Evolutionary conservation across 805 yeast species (phyloP).

Genomic region (Candida xiaguanensis): DNA sequence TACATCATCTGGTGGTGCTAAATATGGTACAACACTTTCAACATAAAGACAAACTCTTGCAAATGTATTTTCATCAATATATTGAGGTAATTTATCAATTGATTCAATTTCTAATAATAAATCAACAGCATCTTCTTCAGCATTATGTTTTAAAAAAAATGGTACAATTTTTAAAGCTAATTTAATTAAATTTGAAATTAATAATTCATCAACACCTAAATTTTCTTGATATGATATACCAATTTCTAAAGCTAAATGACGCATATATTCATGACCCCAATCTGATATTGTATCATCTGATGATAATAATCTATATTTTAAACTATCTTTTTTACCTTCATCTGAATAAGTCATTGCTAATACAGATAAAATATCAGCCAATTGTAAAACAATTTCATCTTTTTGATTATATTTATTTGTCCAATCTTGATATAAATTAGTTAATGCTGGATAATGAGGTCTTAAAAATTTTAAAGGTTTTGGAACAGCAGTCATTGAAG

Average conservation of each 20-base stretch:
- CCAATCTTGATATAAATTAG: slow-evolving; percentile 68
- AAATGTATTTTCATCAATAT: slow-evolving; percentile 79
- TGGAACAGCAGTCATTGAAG: slow-evolving; percentile 99
- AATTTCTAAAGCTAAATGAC: slow-evolving; percentile 92
- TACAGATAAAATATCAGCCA: slow-evolving; percentile 89
- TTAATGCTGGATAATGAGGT: slow-evolving; percentile 75
- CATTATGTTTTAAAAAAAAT: slow-evolving; percentile 87
- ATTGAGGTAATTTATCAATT: slow-evolving; percentile 76
- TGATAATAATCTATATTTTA: slow-evolving; percentile 67
- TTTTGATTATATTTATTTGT: slow-evolving; percentile 22
- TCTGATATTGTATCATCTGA: slow-evolving; percentile 57
- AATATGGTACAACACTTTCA: slow-evolving; percentile 93
- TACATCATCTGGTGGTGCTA: slow-evolving; percentile 92
- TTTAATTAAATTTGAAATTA: slow-evolving; percentile 46
- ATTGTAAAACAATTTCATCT: slow-evolving; percentile 43
- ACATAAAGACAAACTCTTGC: slow-evolving; percentile 90
- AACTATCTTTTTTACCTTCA: slow-evolving; percentile 71
- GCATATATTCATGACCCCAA: slow-evolving; percentile 98
- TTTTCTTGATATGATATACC: slow-evolving; percentile 76
- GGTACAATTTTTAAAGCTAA: slow-evolving; percentile 80
- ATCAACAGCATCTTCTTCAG: slow-evolving; percentile 98
- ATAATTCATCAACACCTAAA: slow-evolving; percentile 32
- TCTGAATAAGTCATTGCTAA: slow-evolving; percentile 93
- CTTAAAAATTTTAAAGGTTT: slow-evolving; percentile 94
- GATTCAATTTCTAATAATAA: slow-evolving; percentile 83